phyloP scores from a whole-genome alignment of 371 early-diverging fungal species.

The Aphelidium insulamus region DNA sequence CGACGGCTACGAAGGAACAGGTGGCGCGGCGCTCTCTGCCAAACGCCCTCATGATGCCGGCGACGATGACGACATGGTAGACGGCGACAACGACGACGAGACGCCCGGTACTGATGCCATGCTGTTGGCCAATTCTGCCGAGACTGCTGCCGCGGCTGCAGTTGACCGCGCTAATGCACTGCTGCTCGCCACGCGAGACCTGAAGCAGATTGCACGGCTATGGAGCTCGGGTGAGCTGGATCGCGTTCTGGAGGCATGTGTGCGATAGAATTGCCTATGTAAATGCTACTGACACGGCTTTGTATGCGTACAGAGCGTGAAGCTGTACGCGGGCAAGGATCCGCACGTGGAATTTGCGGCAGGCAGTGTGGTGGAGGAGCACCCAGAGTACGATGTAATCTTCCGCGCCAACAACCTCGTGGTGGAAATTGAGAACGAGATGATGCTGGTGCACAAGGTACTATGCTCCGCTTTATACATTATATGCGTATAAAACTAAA shows the following conservation, averaged over 20 bases:
- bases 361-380: conserved; percentile 23
- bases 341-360: no score
- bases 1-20: conserved; percentile 8
- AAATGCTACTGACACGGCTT: background rate
- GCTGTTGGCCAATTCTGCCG: conserved; percentile 1
- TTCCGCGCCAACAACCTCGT: conserved; percentile 65
- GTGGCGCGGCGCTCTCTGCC: background rate
- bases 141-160: background rate
- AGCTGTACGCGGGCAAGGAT: no score
- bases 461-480: background rate
- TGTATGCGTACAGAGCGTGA: conserved; percentile 1
- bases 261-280: conserved; percentile 2
- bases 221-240: conserved; percentile 14
- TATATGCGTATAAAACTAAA: background rate
- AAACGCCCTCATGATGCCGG: conserved; percentile 2
- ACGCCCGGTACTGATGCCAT: conserved; percentile 9
- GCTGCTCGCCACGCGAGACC: conserved; percentile 18
- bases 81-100: conserved; percentile 14
- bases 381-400: conserved; percentile 73
- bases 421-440: conserved; percentile 68
- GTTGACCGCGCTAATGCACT: conserved; percentile 14
- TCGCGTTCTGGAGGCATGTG: conserved; percentile 11
- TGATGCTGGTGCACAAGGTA: conserved; percentile 65
- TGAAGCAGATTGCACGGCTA: conserved; percentile 19
- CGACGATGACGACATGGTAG: conserved; percentile 13